Base-by-base conservation (phyloP, 2,329 filamentous ascomycete genomes). In the Pseudogymnoascus sp. region DNA sequence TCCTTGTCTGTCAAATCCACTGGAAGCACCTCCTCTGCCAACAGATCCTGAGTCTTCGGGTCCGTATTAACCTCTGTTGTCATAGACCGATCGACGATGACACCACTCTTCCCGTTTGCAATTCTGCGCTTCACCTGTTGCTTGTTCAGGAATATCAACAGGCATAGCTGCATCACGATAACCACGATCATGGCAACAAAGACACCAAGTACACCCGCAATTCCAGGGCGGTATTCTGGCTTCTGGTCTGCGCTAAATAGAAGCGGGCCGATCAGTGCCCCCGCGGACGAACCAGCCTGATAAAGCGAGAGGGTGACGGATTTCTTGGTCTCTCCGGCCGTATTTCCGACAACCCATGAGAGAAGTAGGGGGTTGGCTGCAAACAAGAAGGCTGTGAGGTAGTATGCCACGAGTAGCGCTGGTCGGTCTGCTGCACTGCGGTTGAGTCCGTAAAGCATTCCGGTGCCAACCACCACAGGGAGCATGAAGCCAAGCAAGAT, bases 321-420 rank as follows among this genome's bases (percentile, higher is more conserved):
- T 68, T 86, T 86, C 72, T 89, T 88, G 3, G 85, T 88, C 13
- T 80, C 82, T 8, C 87, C 87, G 0, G 78, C 86, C 0, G 84
- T 88, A 70, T 89, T 89, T 11, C 81, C 84, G 5, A 88, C 79
- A 62, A 88, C 84, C 86, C 87, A 90, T 0, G 82, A 80, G 0
- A 88, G 81, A 29, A 88, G 81, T 7, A 89, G 74, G 0, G 86
- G 85, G 66, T 87, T 87, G 1, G 81, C 83, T 1, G 83, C 84
- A 64, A 84, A 89, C 5, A 89, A 74, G 70, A 88, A 88, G 0
- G 84, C 81, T 0, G 88, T 77, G 1, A 88, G 75, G 66, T 88
- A 88, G 71, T 88, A 88, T 0, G 81, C 84, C 0, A 77, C 79
- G 2, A 89, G 75, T 2, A 87, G 68, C 0, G 77, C 73, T 0